phyloP scores from a whole-genome alignment of 768 basidiomycete species.

The Lactarius hengduanensis region DNA sequence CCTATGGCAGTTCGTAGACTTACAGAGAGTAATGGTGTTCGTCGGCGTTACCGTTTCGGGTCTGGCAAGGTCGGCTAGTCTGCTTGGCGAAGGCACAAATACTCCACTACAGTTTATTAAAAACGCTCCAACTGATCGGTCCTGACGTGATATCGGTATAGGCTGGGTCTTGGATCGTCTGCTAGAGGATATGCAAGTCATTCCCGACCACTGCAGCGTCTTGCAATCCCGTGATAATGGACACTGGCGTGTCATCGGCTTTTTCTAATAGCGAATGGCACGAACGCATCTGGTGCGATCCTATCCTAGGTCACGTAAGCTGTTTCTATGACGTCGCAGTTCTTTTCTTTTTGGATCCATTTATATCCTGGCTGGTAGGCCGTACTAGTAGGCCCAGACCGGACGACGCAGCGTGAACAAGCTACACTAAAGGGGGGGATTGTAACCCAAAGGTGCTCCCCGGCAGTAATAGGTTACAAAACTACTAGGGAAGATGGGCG shows the following conservation, averaged over 20 bases:
- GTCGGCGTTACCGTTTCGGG: background rate
- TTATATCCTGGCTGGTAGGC: too few relatives aligned
- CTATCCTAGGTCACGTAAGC: slow-evolving; percentile 32
- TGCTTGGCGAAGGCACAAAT: slow-evolving; percentile 94
- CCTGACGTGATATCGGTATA: slow-evolving; percentile 65
- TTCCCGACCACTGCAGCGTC: slow-evolving; percentile 71
- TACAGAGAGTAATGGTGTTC: too few relatives aligned
- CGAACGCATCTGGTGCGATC: slow-evolving; percentile 23
- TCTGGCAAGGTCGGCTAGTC: slow-evolving; percentile 45
- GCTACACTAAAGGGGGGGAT: too few relatives aligned
- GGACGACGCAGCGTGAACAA: too few relatives aligned
- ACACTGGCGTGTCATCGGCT: slow-evolving; percentile 71
- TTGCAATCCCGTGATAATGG: background rate
- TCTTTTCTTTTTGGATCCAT: too few relatives aligned
- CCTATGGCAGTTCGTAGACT: too few relatives aligned
- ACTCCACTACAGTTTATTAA: slow-evolving; percentile 85
- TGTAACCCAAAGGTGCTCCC: too few relatives aligned
- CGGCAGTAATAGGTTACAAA: too few relatives aligned
- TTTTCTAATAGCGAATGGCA: slow-evolving; percentile 59
- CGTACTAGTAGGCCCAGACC: too few relatives aligned
- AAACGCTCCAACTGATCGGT: slow-evolving; percentile 74
- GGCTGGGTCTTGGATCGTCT: slow-evolving; percentile 96
- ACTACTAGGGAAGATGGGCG: too few relatives aligned
- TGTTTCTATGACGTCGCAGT: background rate
- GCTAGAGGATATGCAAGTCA: slow-evolving; percentile 93